phyloP scores from a whole-genome alignment of 305 asterid genomes.

The Andrographis paniculata region DNA sequence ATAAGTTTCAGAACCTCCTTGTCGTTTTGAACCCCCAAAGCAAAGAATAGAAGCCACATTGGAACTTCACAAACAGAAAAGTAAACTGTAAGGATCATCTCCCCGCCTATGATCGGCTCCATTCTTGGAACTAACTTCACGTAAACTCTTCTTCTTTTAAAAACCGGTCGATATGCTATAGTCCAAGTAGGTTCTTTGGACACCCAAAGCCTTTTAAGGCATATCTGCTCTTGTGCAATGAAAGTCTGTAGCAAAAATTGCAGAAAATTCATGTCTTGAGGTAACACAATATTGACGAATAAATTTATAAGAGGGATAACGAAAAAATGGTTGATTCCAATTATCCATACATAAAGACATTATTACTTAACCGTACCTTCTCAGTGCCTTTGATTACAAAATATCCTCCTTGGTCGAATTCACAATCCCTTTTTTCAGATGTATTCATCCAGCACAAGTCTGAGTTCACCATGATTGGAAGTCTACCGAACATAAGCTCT shows the following conservation, averaged over 20 bases:
- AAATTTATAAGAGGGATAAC: too few relatives aligned
- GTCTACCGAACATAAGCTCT: slow-evolving; percentile 52
- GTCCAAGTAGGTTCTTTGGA: slow-evolving; percentile 59
- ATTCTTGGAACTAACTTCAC: slow-evolving; percentile 54
- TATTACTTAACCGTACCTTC: slow-evolving; percentile 47
- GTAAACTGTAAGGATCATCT: slow-evolving; percentile 52
- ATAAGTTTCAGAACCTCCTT: slow-evolving; percentile 61
- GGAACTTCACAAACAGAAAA: slow-evolving; percentile 67
- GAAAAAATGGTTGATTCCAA: slow-evolving; percentile 10
- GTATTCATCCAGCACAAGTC: slow-evolving; percentile 64
- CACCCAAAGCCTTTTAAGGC: slow-evolving; percentile 77
- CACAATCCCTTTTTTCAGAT: slow-evolving; percentile 54
- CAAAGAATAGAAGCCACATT: slow-evolving; percentile 76
- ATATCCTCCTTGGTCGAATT: slow-evolving; percentile 91
- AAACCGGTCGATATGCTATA: slow-evolving; percentile 48
- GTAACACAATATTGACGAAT: too few relatives aligned
- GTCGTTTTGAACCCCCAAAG: slow-evolving; percentile 73
- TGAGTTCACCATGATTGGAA: slow-evolving; percentile 92
- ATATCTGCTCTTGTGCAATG: slow-evolving; percentile 88
- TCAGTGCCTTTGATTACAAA: slow-evolving; percentile 94
- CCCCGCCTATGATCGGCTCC: slow-evolving; percentile 51
- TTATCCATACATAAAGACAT: slow-evolving; percentile 1
- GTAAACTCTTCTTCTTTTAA: slow-evolving; percentile 52
- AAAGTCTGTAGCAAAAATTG: slow-evolving; percentile 54
- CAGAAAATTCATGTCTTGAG: too few relatives aligned